Conservation (phyloP, 2,329 filamentous ascomycete species). For the Talaromyces sp. region DNA sequence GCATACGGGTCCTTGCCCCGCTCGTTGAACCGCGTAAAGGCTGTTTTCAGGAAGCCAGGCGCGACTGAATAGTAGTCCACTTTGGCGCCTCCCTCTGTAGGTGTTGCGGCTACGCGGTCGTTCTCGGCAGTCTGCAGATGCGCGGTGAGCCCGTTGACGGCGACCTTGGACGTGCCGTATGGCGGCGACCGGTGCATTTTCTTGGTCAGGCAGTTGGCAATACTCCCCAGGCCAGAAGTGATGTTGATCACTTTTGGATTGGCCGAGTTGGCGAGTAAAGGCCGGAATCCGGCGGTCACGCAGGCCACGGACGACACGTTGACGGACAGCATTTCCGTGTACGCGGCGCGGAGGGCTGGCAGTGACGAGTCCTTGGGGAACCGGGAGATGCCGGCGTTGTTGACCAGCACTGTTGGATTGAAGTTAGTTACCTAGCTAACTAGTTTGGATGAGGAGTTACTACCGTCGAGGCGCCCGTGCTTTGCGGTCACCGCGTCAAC, state of each 20-base stretch:
- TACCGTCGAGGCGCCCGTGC: slow-evolving; percentile 24
- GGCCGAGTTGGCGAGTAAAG: slow-evolving; percentile 21
- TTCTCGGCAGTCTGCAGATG: slow-evolving; percentile 5
- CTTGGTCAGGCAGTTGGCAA: slow-evolving; percentile 36
- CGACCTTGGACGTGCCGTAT: slow-evolving; percentile 33
- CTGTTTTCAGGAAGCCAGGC: slow-evolving; percentile 22
- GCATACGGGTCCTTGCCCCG: slow-evolving; percentile 17
- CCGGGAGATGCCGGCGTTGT: slow-evolving; percentile 35
- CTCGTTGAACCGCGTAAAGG: slow-evolving; percentile 19
- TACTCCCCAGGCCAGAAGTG: slow-evolving; percentile 25
- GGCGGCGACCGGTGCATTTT: slow-evolving; percentile 19
- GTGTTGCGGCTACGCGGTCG: not conserved
- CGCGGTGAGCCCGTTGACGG: slow-evolving; percentile 35
- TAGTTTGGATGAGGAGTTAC: too few relatives aligned
- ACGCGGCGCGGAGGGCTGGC: slow-evolving; percentile 26
- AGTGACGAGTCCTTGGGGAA: slow-evolving; percentile 15
- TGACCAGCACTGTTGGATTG: slow-evolving; percentile 28
- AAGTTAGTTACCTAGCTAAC: too few relatives aligned
- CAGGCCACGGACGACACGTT: slow-evolving; percentile 43
- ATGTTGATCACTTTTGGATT: slow-evolving; percentile 29
- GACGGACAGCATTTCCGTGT: slow-evolving; percentile 31
- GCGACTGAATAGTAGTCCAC: slow-evolving; percentile 16
- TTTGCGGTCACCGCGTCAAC: slow-evolving; percentile 15
- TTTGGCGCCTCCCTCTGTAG: not conserved
- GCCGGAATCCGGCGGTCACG: slow-evolving; percentile 24